phyloP scores from a whole-genome alignment of 495 filamentous ascomycete genomes.

The Xylaria telfairii region DNA sequence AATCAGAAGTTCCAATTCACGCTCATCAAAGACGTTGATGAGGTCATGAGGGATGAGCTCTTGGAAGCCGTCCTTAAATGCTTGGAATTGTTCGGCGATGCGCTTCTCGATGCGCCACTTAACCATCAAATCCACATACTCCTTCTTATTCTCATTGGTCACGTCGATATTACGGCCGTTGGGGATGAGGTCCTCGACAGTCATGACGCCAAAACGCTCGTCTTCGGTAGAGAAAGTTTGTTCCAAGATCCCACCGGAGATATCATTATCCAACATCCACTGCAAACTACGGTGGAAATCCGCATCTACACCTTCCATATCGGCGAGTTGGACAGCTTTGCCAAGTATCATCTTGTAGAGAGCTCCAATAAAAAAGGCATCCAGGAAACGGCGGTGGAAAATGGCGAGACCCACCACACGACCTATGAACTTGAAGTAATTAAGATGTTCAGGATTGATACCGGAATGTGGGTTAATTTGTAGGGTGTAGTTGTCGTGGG shows the following conservation, averaged over 20 bases:
- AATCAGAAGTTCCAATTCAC: constrained; percentile 94
- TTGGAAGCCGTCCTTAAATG: constrained; percentile 96
- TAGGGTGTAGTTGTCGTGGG: constrained; percentile 99
- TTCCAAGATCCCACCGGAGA: constrained; percentile 85
- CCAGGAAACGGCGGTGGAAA: constrained; percentile 96
- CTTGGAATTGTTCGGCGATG: constrained; percentile 96
- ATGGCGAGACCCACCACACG: constrained; percentile 97
- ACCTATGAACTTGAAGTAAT: constrained; percentile 99
- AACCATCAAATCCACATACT: constrained; percentile 94
- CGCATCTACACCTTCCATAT: constrained; percentile 99
- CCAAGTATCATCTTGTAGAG: constrained; percentile 99
- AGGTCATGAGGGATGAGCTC: constrained; percentile 96
- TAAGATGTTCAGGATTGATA: constrained; percentile 98
- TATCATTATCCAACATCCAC: constrained; percentile 98
- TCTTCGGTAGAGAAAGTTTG: constrained; percentile 96
- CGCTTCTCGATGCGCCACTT: constrained; percentile 99
- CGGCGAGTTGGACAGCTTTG: constrained; percentile 87
- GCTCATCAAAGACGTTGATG: constrained; percentile 98
- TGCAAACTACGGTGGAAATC: constrained; percentile 94
- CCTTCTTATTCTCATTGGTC: constrained; percentile 94
- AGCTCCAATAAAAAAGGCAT: constrained; percentile 99
- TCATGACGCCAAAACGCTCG: constrained; percentile 93
- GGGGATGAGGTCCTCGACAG: constrained; percentile 90
- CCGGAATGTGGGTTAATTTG: constrained; percentile 99
- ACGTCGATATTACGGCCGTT: constrained; percentile 90